Evolutionary conservation across 768 basidiomycete genomes (phyloP), one percentile per base, ranked within the genome.

Genomic region (Phylloporus sp.): DNA sequence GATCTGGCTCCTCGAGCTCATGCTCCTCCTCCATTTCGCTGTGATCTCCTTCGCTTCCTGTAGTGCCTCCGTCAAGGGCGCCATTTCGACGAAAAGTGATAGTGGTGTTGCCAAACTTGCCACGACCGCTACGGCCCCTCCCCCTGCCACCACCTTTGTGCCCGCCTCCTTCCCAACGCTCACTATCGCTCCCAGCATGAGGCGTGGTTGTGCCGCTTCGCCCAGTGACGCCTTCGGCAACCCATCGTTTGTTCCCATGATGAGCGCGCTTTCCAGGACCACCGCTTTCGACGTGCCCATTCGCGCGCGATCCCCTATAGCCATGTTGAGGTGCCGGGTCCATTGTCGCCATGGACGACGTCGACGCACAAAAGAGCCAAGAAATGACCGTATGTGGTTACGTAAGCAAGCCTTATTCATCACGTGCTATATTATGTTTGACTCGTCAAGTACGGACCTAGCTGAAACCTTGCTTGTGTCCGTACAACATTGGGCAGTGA

Each of bases 91-190:
- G 67, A 49, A 75, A 60, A 45, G 72, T 67, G 39, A 76, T 65
- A 45, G 75, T 66, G 18, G 74, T 61, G 52, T 76, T 79, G 32
- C 67, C 62, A 57, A 76, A 76, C 53, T 70, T 75, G 24, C 72
- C 69, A 52, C 66, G 63, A 26, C 61, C 56, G 50, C 66, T 61
- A 49, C 65, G 63, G 24, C 73, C 76, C 42, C 76, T 73, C 47
- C 77, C 75, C 38, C 78, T 72, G 16, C 78, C 69, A 23, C 79
- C 71, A 10, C 81, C 81, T 56, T 78, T 73, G 63, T 74, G 72
- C 6, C 79, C 80, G 5, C 83, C 84, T 41, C 84, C 75, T 46
- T 87, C 85, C 81, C 85, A 80, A 40, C 80, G 72, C 47, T 82
- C 82, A 23, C 62, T 60, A 56, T 85, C 82, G 16, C 61, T 61